phyloP scores from a whole-genome alignment of 345 rosid species.

The Gossypium bickii region DNA sequence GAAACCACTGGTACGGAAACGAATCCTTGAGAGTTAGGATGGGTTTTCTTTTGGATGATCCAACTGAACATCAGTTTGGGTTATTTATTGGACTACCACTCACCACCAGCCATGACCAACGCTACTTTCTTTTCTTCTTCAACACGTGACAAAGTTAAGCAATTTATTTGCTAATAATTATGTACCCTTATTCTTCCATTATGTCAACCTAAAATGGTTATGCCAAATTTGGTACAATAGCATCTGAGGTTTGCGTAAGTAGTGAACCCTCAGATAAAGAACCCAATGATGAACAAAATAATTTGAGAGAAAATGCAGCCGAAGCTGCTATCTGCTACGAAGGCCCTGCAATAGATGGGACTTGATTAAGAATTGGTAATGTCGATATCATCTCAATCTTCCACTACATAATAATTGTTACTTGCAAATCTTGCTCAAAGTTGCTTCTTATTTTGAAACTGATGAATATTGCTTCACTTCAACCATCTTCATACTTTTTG shows the following conservation, averaged over 20 bases:
- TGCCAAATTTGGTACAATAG: slow-evolving; percentile 15
- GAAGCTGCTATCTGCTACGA: slow-evolving; percentile 4
- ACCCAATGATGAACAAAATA: slow-evolving; percentile 22
- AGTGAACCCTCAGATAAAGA: slow-evolving; percentile 24
- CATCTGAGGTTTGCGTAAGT: slow-evolving; percentile 34
- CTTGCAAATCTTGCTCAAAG: slow-evolving; percentile 11
- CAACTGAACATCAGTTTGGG: no score
- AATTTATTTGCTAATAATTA: background rate
- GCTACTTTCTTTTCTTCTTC: no score
- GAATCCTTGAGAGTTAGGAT: no score
- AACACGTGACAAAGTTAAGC: background rate
- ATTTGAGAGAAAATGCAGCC: slow-evolving; percentile 20
- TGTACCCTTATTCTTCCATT: background rate
- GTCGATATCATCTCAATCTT: background rate
- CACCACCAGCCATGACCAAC: no score
- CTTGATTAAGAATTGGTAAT: slow-evolving; percentile 7
- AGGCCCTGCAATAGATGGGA: background rate
- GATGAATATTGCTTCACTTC: background rate
- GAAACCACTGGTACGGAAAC: no score
- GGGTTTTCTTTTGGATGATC: no score
- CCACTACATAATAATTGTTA: background rate
- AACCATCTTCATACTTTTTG: slow-evolving; percentile 5
- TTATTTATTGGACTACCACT: no score
- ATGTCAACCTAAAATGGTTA: slow-evolving; percentile 9
- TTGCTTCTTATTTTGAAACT: background rate